phyloP scores from a whole-genome alignment of 2,329 filamentous ascomycete genomes.

The Fusarium neocosmosporiellum region DNA sequence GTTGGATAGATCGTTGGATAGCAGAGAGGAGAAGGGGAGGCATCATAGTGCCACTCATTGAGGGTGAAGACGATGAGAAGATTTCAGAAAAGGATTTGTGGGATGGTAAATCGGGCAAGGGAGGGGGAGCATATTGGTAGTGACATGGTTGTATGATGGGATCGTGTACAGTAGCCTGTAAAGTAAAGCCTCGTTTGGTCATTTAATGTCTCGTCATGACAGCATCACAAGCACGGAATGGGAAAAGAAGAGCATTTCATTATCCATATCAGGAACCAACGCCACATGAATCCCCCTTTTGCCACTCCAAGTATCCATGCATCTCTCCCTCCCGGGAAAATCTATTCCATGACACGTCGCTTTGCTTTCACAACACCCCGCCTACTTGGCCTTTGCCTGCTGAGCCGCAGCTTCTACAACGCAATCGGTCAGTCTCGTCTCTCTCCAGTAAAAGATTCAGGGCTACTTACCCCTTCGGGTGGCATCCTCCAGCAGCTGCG shows the following conservation, averaged over 20 bases:
- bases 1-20: slow-evolving; percentile 73
- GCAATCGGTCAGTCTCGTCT: slow-evolving; percentile 20
- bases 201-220: neutral
- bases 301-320: slow-evolving; percentile 29
- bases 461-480: slow-evolving; percentile 78
- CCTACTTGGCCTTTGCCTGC: slow-evolving; percentile 66
- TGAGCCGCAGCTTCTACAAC: slow-evolving; percentile 66
- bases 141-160: neutral
- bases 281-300: slow-evolving; percentile 37
- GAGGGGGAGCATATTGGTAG: slow-evolving; percentile 55
- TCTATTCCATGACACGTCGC: slow-evolving; percentile 13
- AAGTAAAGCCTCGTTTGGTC: neutral
- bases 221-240: slow-evolving; percentile 4
- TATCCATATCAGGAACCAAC: slow-evolving; percentile 46
- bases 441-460: neutral
- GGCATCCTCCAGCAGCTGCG: slow-evolving; percentile 88
- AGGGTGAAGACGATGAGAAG: slow-evolving; percentile 51
- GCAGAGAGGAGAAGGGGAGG: slow-evolving; percentile 68
- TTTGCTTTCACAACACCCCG: neutral
- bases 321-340: slow-evolving; percentile 17
- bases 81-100: slow-evolving; percentile 47
- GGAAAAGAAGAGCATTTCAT: slow-evolving; percentile 40
- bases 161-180: neutral
- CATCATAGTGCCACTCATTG: slow-evolving; percentile 57
- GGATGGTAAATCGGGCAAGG: slow-evolving; percentile 53